Base-by-base conservation (phyloP, 1,284 basidiomycete genomes). In the Rhodotorula sp. region DNA sequence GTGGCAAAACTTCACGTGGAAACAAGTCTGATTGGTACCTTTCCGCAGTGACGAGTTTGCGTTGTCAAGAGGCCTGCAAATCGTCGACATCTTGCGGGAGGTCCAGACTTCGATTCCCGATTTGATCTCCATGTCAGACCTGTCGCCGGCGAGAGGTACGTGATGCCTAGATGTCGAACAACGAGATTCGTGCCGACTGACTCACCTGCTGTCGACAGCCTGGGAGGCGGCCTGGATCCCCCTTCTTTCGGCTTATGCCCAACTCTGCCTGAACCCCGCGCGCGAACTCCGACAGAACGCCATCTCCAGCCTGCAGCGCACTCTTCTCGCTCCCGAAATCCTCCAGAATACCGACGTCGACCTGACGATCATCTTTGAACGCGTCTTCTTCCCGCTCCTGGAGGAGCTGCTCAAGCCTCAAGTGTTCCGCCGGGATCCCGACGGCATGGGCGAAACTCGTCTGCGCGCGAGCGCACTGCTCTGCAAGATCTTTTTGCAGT, bases 401-500 rank as follows among this genome's bases (percentile, higher is more conserved):
- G 94, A 98, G 74, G 93, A 96, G 75, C 84, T 99, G 33, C 83
- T 98, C 71, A 93, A 91, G 79, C 89, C 92, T 6, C 89, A 93
- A 72, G 87, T 91, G 14, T 87, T 89, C 78, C 83, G 87, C 69
- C 84, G 89, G 48, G 94, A 97, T 79, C 89, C 91, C 0, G 85
- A 87, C 69, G 93, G 91, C 44, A 91, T 97, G 85, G 86, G 89
- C 10, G 95, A 98, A 82, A 95, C 92, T 29, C 87, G 95, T 15
- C 81, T 96, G 54, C 86, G 92, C 54, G 92, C 91, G 3, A 91
- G 90, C 20, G 91, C 90, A 24, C 82, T 99, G 61, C 83, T 98
- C 37, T 96, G 93, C 85, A 97, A 97, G 82, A 88, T 89, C 7
- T 97, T 99, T 82, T 89, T 99, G 85, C 93, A 96, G 78, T 90